Base-by-base conservation (phyloP, 768 basidiomycete genomes). In the Boletus coccyginus region DNA sequence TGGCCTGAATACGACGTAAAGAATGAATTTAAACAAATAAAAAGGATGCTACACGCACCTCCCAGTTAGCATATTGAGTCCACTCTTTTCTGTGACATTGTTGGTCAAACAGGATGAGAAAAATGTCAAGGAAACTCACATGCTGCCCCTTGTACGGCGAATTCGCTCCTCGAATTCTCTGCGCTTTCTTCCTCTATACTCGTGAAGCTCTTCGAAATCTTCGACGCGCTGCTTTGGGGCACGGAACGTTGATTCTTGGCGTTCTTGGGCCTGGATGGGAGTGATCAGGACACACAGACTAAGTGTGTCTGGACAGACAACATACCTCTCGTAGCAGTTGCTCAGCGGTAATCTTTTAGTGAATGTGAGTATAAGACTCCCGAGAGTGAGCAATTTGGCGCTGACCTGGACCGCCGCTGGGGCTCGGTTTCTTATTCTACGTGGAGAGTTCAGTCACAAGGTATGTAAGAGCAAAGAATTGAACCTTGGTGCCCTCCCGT, bases 221-320 rank as follows among this genome's bases (percentile, higher is more conserved):
- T 96, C 94, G 33, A 99, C 89, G 40, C 94, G 85, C 69, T 99
- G 97, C 65, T 88, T 92, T 12, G 97, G 97, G 1, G 95, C 94
- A 48, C 87, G 86, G 69, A 94, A 91, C 13, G 88, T 83, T 32
- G 90, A 83, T 70, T 98, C 97, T 77, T 98, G 95, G 52, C 96
- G 82, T 63, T 98, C 97, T 88, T 98, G 94, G 47, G 97, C 97
- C 90, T 94, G 65, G 24, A 53, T 16, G 17, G 12, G 8, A 3
- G 14, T 19, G 32, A 52, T 67, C 17, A 67, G 36, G 49, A 16
- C 11, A 14, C 13, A 16, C 17, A 36, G 1, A 45, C 36, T 33
- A 19, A 17, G 1, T 40, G 8, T 11, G n/a, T 31, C 29, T 12
- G 13, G 17, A 53, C 4, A 38, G 32, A 46, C 29, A 12, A 54